Conservation (phyloP, 768 basidiomycete genomes). For the Tubosaeta brunneosetosa region DNA sequence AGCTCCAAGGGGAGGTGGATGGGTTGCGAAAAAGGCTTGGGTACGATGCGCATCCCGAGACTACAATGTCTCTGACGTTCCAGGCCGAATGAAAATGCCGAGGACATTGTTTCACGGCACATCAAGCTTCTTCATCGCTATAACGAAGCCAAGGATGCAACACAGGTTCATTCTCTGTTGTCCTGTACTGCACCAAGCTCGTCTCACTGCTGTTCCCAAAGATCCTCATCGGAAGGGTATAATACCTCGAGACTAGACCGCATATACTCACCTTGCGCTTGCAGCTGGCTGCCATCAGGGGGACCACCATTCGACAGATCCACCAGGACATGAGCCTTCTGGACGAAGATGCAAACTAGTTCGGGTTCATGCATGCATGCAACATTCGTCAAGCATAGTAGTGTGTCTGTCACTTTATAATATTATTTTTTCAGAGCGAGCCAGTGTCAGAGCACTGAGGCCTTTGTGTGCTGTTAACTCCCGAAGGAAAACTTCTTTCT, state of each 20-base stretch:
- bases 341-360: constrained; percentile 46
- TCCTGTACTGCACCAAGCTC: background rate
- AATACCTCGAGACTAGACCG: constrained; percentile 9
- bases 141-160: constrained; percentile 80
- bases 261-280: constrained; percentile 12
- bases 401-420: background rate
- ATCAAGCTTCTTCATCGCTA: constrained; percentile 71
- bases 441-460: no score
- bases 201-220: constrained; percentile 25
- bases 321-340: constrained; percentile 67
- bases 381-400: background rate
- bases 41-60: constrained; percentile 20
- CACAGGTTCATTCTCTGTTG: constrained; percentile 47
- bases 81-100: constrained; percentile 46
- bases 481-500: no score
- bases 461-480: no score
- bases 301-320: constrained; percentile 68
- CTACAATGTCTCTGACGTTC: background rate
- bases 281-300: constrained; percentile 68
- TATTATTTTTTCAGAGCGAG: background rate
- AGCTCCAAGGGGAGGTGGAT: constrained; percentile 46
- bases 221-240: constrained; percentile 77
- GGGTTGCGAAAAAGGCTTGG: constrained; percentile 46
- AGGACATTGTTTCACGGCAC: constrained; percentile 58
- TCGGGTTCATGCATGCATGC: background rate